Conservation (phyloP, 2,329 filamentous ascomycete genomes). For the Rutstroemia sp. region DNA sequence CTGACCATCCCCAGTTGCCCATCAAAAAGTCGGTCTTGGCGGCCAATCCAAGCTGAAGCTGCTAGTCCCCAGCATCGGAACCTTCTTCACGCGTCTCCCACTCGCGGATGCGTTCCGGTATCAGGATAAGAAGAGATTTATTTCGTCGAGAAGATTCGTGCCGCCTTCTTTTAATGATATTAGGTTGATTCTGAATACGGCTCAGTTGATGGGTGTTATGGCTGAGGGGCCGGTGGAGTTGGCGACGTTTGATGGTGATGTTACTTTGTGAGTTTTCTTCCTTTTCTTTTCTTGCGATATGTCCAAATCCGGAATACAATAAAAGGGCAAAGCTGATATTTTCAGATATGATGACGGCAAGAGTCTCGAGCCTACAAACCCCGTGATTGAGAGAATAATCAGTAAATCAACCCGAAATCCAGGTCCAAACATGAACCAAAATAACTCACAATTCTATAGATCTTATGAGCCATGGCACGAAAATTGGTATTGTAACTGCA, state of each 20-base stretch:
- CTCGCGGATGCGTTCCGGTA: slow-evolving; percentile 87
- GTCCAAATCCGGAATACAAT: slow-evolving; percentile 37
- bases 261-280: slow-evolving; percentile 60
- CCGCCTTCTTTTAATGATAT: slow-evolving; percentile 97
- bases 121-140: slow-evolving; percentile 79
- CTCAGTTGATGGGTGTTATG: slow-evolving; percentile 87
- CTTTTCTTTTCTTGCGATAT: slow-evolving; percentile 47
- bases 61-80: slow-evolving; percentile 84
- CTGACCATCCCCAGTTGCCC: slow-evolving; percentile 47
- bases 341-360: slow-evolving; percentile 67
- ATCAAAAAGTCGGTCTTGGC: slow-evolving; percentile 56
- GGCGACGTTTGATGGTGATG: slow-evolving; percentile 95
- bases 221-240: slow-evolving; percentile 66
- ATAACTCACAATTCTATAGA: slow-evolving; percentile 39
- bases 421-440: slow-evolving; percentile 6
- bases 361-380: slow-evolving; percentile 66
- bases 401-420: slow-evolving; percentile 28
- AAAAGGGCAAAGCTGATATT: slow-evolving; percentile 44
- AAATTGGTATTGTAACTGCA: slow-evolving; percentile 92
- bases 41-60: slow-evolving; percentile 86
- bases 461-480: slow-evolving; percentile 69
- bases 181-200: slow-evolving; percentile 85
- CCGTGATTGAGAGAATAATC: slow-evolving; percentile 61
- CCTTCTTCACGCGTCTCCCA: slow-evolving; percentile 83
- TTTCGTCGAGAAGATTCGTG: slow-evolving; percentile 86